phyloP scores from a whole-genome alignment of 2,329 filamentous ascomycete species.

The Colletotrichum sp. region DNA sequence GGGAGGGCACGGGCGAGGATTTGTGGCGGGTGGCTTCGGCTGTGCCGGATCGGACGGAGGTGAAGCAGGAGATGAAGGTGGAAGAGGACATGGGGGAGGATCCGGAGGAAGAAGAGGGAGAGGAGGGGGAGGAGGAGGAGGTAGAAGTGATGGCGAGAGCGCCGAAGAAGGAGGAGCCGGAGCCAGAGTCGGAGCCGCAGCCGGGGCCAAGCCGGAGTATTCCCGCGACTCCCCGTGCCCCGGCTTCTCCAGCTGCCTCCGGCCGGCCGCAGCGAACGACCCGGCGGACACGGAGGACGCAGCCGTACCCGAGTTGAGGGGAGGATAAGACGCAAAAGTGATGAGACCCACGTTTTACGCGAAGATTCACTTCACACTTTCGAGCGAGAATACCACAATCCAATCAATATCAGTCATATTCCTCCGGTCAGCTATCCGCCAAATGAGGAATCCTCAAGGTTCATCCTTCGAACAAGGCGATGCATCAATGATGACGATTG shows the following conservation, averaged over 20 bases:
- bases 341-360: not conserved
- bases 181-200: not conserved
- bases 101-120: not conserved
- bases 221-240: not conserved
- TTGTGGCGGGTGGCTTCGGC: not conserved
- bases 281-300: not conserved
- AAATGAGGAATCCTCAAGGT: too few relatives aligned
- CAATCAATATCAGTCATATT: not conserved
- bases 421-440: rapidly evolving
- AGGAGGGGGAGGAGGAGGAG: not conserved
- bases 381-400: not conserved
- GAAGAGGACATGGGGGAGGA: not conserved
- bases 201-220: not conserved
- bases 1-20: not conserved
- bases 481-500: too few relatives aligned
- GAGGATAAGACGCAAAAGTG: rapidly evolving
- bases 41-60: not conserved
- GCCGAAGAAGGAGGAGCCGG: not conserved
- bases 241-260: not conserved
- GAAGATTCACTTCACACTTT: not conserved
- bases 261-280: not conserved
- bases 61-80: not conserved
- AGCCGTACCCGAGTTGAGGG: not conserved
- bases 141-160: not conserved
- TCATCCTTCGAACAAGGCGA: too few relatives aligned